phyloP scores from a whole-genome alignment of 2,329 filamentous ascomycete species.

The Cordyceps cateniannulata region DNA sequence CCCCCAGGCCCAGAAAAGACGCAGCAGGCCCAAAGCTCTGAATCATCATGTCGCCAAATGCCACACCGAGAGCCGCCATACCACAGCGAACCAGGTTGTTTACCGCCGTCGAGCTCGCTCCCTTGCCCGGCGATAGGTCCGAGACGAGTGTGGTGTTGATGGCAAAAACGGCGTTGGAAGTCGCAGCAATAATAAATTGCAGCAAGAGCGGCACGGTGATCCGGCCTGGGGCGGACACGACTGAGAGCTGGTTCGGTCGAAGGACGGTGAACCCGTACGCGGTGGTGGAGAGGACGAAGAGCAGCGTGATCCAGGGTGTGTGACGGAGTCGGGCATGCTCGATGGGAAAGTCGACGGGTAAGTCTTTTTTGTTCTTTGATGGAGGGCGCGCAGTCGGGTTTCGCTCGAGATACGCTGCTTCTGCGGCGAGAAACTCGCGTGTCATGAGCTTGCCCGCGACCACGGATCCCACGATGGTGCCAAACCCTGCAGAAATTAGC shows the following conservation, averaged over 20 bases:
- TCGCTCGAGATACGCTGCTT: neutral
- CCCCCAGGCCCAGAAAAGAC: conserved; percentile 7
- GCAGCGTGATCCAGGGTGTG: neutral
- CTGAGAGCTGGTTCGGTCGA: neutral
- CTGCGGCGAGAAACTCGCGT: neutral
- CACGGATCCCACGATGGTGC: neutral
- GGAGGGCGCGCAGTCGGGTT: neutral
- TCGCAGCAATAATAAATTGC: neutral
- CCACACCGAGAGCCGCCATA: neutral
- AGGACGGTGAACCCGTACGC: neutral
- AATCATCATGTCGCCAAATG: neutral
- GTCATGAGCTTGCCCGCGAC: neutral
- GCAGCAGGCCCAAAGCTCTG: neutral
- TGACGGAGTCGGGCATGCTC: neutral
- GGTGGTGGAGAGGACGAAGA: neutral
- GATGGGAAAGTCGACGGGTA: neutral
- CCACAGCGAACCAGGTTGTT: neutral
- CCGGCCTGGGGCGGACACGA: neutral
- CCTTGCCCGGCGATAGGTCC: neutral
- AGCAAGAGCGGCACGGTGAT: neutral
- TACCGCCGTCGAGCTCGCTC: neutral
- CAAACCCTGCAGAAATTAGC: neutral
- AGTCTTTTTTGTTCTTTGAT: neutral
- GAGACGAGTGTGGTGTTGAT: neutral
- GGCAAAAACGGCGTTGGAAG: neutral